phyloP scores from a whole-genome alignment of 1,139 yeast genomes.

The Sugiyamaella paludigena region DNA sequence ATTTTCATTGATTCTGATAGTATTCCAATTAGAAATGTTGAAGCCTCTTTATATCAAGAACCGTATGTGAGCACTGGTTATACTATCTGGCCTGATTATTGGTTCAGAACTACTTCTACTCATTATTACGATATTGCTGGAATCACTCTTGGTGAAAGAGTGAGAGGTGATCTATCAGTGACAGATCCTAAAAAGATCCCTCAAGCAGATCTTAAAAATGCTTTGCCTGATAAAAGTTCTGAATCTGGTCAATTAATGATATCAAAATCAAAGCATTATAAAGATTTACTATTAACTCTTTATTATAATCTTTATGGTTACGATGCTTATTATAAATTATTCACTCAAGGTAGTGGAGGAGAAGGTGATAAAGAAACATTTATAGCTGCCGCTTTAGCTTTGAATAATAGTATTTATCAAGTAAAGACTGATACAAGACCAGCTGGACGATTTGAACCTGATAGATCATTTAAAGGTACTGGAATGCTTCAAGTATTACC shows the following conservation, averaged over 20 bases:
- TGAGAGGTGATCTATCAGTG: slow-evolving; percentile 37
- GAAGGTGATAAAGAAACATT: slow-evolving; percentile 91
- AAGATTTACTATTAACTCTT: slow-evolving; percentile 61
- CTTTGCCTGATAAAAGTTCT: slow-evolving; percentile 74
- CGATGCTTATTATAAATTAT: slow-evolving; percentile 73
- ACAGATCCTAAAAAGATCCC: slow-evolving; percentile 43
- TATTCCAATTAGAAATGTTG: slow-evolving; percentile 58
- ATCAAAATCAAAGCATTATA: slow-evolving; percentile 60
- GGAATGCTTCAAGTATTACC: slow-evolving; percentile 77
- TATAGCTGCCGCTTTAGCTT: slow-evolving; percentile 69
- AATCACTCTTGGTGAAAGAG: slow-evolving; percentile 43
- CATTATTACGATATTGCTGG: slow-evolving; percentile 62
- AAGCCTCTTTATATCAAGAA: slow-evolving; percentile 50
- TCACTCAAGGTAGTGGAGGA: slow-evolving; percentile 83
- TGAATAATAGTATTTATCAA: slow-evolving; percentile 60
- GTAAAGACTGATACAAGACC: slow-evolving; percentile 57
- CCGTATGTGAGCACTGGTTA: slow-evolving; percentile 56
- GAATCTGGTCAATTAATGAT: slow-evolving; percentile 81
- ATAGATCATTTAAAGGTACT: slow-evolving; percentile 49
- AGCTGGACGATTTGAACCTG: slow-evolving; percentile 30
- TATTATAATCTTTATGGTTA: slow-evolving; percentile 82
- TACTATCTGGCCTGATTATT: slow-evolving; percentile 78
- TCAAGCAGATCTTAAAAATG: slow-evolving; percentile 61
- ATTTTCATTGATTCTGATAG: slow-evolving; percentile 74
- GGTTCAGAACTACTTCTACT: slow-evolving; percentile 72